Evolutionary conservation across 2,329 filamentous ascomycete genomes (phyloP).

Genomic region (Trichoderma asperellum): DNA sequence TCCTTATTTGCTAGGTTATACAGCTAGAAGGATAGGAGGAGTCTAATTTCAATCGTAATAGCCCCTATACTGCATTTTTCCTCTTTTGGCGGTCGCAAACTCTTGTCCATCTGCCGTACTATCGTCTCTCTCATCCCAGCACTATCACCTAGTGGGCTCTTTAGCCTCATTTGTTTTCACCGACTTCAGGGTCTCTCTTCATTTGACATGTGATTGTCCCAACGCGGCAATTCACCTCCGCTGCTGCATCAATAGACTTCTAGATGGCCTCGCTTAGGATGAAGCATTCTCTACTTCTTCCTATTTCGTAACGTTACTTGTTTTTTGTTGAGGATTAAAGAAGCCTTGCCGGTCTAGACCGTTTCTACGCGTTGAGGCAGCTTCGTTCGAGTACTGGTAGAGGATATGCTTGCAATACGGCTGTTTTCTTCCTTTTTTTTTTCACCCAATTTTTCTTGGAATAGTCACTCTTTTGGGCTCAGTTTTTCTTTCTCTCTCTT

Average conservation of each 20-base stretch:
- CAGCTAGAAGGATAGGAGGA: background rate
- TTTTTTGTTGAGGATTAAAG: slow-evolving; percentile 7
- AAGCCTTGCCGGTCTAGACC: background rate
- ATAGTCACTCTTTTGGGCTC: background rate
- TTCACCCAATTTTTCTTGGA: background rate
- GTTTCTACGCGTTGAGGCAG: background rate
- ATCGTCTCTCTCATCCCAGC: background rate
- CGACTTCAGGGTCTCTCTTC: background rate
- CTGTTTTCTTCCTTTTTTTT: background rate
- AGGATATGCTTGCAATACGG: background rate
- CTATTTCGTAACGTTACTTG: background rate
- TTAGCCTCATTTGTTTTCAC: background rate
- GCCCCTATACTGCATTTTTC: background rate
- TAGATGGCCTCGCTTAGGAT: slow-evolving; percentile 10
- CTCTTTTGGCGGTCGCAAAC: too few species aligned
- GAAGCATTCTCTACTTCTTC: background rate
- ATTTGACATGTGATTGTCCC: slow-evolving; percentile 18
- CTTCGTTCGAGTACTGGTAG: background rate
- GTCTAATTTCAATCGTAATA: background rate
- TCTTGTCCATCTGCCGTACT: background rate
- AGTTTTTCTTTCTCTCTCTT: background rate
- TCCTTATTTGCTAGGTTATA: background rate
- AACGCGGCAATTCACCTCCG: background rate
- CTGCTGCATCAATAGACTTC: background rate
- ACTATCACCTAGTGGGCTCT: background rate